These are phyloP conservation scores for Candida smagusa DNA, from an alignment of 1,139 yeast species.

Conservation along the genomic window DNA sequence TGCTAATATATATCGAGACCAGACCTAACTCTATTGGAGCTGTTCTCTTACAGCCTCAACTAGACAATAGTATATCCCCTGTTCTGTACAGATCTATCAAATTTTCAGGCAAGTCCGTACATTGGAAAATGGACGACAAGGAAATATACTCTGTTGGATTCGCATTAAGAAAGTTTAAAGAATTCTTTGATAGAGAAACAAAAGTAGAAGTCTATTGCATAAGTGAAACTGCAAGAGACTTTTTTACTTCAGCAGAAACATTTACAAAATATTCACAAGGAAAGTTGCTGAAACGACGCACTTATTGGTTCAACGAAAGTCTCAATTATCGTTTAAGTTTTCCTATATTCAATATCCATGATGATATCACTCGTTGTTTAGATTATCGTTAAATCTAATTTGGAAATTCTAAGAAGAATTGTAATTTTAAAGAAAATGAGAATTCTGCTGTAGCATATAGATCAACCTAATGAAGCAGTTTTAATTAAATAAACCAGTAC, in stretches of 20 bases:
- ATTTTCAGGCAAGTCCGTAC: neutral
- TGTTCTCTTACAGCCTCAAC: constrained; percentile 1
- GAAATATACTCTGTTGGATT: constrained; percentile 1
- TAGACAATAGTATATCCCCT: neutral
- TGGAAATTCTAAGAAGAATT: neutral
- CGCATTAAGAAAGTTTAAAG: neutral
- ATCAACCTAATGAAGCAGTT: too few relatives aligned
- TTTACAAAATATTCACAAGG: neutral
- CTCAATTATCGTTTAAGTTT: neutral
- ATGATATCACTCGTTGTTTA: neutral
- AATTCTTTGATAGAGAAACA: neutral
- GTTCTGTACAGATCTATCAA: constrained; percentile 1
- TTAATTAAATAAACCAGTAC: neutral
- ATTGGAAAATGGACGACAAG: constrained; percentile 1
- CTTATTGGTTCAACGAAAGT: constrained; percentile 2
- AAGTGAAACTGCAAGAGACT: constrained; percentile 1
- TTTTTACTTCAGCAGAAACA: neutral
- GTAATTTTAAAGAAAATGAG: neutral
- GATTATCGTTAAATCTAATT: neutral
- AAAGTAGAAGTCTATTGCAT: constrained; percentile 1
- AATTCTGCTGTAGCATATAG: neutral
- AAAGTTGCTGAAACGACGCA: neutral
- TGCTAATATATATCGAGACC: constrained; percentile 1
- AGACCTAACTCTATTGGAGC: constrained; percentile 1
- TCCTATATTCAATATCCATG: neutral